phyloP scores from a whole-genome alignment of 2,329 filamentous ascomycete genomes.

The Stylonectria norvegica region DNA sequence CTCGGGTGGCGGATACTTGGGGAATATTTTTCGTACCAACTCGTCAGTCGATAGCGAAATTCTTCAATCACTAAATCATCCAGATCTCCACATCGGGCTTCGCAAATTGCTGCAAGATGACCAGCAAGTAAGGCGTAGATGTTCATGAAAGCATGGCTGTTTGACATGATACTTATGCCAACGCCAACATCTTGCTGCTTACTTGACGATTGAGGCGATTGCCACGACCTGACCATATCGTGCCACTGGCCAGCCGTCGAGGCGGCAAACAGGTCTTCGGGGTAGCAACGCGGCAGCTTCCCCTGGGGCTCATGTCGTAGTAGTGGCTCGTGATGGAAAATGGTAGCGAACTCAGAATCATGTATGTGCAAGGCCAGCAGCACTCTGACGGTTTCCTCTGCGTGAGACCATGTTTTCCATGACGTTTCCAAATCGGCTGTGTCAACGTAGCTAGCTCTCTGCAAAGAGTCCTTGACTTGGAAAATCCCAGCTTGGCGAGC shows the following conservation, averaged over 20 bases:
- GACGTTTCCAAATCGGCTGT: background rate
- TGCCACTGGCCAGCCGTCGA: slow-evolving; percentile 1
- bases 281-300: slow-evolving; percentile 1
- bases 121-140: slow-evolving; percentile 1
- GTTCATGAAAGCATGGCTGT: background rate
- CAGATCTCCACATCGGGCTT: background rate
- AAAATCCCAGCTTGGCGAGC: slow-evolving; percentile 12
- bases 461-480: slow-evolving; percentile 1
- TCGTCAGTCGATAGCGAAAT: background rate
- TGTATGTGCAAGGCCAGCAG: slow-evolving; percentile 4
- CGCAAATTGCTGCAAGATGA: slow-evolving; percentile 1
- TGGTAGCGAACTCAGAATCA: slow-evolving; percentile 4
- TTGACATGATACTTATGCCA: background rate
- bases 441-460: background rate
- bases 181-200: background rate
- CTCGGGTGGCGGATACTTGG: background rate
- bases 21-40: slow-evolving; percentile 1
- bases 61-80: background rate
- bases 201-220: background rate
- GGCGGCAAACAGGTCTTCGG: slow-evolving; percentile 2
- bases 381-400: slow-evolving; percentile 2
- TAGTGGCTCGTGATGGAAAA: slow-evolving; percentile 7
- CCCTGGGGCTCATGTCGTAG: background rate
- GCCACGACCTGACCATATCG: background rate
- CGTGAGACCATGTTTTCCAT: slow-evolving; percentile 3